Conservation (phyloP, 495 filamentous ascomycete species). For the Podospora pseudoanserina region DNA sequence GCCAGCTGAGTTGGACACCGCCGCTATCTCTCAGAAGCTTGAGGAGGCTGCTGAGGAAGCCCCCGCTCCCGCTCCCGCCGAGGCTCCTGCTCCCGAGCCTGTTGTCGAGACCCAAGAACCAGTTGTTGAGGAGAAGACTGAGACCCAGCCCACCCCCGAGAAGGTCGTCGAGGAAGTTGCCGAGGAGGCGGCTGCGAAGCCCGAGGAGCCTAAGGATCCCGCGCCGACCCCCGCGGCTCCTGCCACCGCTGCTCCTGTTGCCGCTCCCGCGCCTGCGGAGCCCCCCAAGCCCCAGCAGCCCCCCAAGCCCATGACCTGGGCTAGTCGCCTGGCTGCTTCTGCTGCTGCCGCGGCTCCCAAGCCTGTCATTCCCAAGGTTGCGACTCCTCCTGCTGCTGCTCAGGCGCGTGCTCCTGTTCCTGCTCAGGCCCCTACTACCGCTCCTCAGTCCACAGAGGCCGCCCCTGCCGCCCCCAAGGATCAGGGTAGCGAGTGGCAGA, state of each 20-base stretch:
- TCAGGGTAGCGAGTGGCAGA: constrained; percentile 67
- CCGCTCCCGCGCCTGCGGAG: constrained; percentile 35
- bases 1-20: constrained; percentile 44
- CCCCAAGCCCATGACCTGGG: constrained; percentile 81
- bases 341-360: constrained; percentile 34
- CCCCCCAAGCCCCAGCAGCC: constrained; percentile 41
- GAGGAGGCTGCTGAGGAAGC: constrained; percentile 38
- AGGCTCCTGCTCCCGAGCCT: constrained; percentile 44
- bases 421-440: constrained; percentile 32
- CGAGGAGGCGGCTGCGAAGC: constrained; percentile 46
- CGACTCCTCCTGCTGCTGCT: constrained; percentile 39
- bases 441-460: constrained; percentile 38
- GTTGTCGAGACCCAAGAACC: constrained; percentile 47
- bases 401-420: constrained; percentile 29
- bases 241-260: constrained; percentile 41
- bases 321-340: constrained; percentile 62
- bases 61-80: constrained; percentile 39
- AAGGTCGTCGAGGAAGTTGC: constrained; percentile 42
- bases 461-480: constrained; percentile 40
- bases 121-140: constrained; percentile 46
- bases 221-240: constrained; percentile 53
- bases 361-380: constrained; percentile 44
- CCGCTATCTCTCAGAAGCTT: constrained; percentile 20
- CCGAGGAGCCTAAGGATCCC: constrained; percentile 58
- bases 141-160: constrained; percentile 35